Evolutionary conservation across 805 yeast species (phyloP).

Genomic region (Metschnikowia reukaufii): DNA sequence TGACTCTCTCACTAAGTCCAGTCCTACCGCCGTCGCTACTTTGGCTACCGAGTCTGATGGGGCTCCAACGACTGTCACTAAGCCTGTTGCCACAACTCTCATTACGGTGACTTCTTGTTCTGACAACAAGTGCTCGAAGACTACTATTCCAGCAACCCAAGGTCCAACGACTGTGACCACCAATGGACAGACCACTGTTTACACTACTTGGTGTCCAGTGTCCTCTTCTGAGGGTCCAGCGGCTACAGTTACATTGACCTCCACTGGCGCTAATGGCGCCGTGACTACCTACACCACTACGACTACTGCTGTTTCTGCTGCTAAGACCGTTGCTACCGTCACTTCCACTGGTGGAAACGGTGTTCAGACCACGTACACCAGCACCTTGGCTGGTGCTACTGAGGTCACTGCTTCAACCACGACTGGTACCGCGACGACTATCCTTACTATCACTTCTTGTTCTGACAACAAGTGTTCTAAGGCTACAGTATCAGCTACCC

Average conservation of each 20-base stretch:
- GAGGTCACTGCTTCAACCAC: constrained; percentile 1
- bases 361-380: background rate
- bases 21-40: no score
- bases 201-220: constrained; percentile 42
- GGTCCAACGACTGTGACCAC: constrained; percentile 30
- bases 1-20: no score
- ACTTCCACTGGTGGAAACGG: constrained; percentile 15
- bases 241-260: constrained; percentile 24
- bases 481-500: constrained; percentile 27
- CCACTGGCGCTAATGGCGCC: constrained; percentile 21
- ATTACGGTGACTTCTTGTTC: constrained; percentile 28
- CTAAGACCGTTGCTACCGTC: constrained; percentile 18
- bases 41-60: no score
- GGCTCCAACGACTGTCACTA: background rate
- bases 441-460: constrained; percentile 28
- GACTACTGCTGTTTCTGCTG: constrained; percentile 14
- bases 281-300: constrained; percentile 9
- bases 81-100: constrained; percentile 21
- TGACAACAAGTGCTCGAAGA: constrained; percentile 13
- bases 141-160: constrained; percentile 30
- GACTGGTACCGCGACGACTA: constrained; percentile 21
- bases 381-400: constrained; percentile 9
- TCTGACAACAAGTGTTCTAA: constrained; percentile 13
- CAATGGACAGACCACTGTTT: constrained; percentile 19
- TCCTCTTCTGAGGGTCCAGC: no score